Conservation (phyloP, 352 stramenopile species). For the Thalassiosira exigua region DNA sequence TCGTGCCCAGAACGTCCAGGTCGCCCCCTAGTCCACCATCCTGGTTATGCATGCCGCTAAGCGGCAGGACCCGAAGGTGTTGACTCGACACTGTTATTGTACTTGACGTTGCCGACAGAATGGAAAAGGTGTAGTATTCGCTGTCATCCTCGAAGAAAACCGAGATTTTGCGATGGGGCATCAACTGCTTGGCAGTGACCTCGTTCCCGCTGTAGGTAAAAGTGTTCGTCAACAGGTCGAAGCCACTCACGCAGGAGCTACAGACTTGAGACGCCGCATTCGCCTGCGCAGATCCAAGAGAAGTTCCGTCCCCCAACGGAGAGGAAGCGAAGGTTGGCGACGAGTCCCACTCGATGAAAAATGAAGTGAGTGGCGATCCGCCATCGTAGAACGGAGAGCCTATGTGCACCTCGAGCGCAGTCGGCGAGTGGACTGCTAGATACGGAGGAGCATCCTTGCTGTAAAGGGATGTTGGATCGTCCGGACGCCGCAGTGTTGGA, state of each 20-base stretch:
- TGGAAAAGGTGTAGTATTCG: constrained; percentile 78
- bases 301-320: constrained; percentile 68
- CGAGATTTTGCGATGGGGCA: constrained; percentile 64
- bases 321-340: constrained; percentile 88
- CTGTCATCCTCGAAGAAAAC: constrained; percentile 69
- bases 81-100: constrained; percentile 63
- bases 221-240: constrained; percentile 66
- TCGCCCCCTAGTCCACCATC: constrained; percentile 61
- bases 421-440: constrained; percentile 87
- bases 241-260: constrained; percentile 65
- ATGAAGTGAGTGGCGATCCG: constrained; percentile 90
- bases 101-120: constrained; percentile 58
- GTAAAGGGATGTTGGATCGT: constrained; percentile 86
- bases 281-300: constrained; percentile 81
- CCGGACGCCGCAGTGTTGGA: constrained; percentile 89
- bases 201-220: constrained; percentile 64
- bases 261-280: constrained; percentile 65
- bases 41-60: constrained; percentile 43
- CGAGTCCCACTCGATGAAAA: constrained; percentile 92
- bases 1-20: constrained; percentile 69
- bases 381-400: constrained; percentile 90
- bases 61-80: constrained; percentile 62
- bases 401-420: constrained; percentile 71
- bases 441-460: constrained; percentile 86
- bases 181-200: constrained; percentile 60